Conservation (phyloP, 2,329 filamentous ascomycete genomes). For the Diaporthe humulicola region DNA sequence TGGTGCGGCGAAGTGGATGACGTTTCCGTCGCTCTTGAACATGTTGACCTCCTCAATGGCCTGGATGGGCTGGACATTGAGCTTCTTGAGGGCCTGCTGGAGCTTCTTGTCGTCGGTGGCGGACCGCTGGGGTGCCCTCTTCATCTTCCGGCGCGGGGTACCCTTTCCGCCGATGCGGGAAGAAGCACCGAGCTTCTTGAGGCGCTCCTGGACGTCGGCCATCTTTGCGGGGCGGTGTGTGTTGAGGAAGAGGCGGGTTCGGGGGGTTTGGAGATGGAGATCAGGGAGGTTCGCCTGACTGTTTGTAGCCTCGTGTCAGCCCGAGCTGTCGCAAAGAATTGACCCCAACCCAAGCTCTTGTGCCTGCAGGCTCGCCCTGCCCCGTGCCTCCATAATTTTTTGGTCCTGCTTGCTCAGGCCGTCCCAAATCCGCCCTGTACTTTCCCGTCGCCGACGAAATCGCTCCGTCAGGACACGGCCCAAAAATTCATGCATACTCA, state of each 20-base stretch:
- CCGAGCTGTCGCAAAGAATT: constrained; percentile 32
- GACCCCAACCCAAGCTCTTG: constrained; percentile 30
- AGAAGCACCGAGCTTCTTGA: constrained; percentile 69
- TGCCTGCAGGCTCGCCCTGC: constrained; percentile 24
- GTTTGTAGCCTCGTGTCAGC: constrained; percentile 38
- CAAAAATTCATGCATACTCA: constrained; percentile 36
- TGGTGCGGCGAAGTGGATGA: constrained; percentile 98
- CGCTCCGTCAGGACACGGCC: constrained; percentile 19
- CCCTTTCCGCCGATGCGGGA: constrained; percentile 90
- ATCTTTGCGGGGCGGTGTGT: constrained; percentile 51
- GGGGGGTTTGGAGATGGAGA: constrained; percentile 37
- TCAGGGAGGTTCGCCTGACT: constrained; percentile 39
- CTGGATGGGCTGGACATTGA: constrained; percentile 99
- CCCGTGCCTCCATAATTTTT: constrained; percentile 27
- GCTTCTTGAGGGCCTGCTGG: constrained; percentile 96
- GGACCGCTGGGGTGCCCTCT: constrained; percentile 94
- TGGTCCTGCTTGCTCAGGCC: constrained; percentile 4
- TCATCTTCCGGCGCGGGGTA: constrained; percentile 96
- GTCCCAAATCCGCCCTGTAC: neutral
- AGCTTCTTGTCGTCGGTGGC: constrained; percentile 99
- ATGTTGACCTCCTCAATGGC: constrained; percentile 99
- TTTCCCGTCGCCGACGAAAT: constrained; percentile 17
- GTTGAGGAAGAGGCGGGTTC: constrained; percentile 38
- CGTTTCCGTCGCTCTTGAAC: constrained; percentile 99
- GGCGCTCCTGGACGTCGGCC: constrained; percentile 70